Conservation (phyloP, 129 eudicot genomes). For the sunflower (Helianthus annuus) region HanXRQr2.0-SUNRISE NC_035444.2:158379553-158380052, state of each 20-base stretch:
- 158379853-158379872: conserved; percentile 53
- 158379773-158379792: conserved; percentile 14
- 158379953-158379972: conserved; percentile 98
- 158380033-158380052: background rate
- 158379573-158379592: too few relatives aligned
- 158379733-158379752: conserved; percentile 83
- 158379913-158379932: conserved; percentile 86
- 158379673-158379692: conserved; percentile 74
- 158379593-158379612: too few relatives aligned
- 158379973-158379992: conserved; percentile 92
- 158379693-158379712: conserved; percentile 80
- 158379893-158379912: conserved; percentile 65
- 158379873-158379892: conserved; percentile 95
- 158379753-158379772: background rate
- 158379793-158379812: conserved; percentile 2
- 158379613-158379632: too few relatives aligned
- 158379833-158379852: conserved; percentile 13
- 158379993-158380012: conserved; percentile 92
- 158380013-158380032: conserved; percentile 13
- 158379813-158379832: conserved; percentile 3
- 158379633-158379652: conserved; percentile 20
- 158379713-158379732: conserved; percentile 95
- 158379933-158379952: conserved; percentile 98
- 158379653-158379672: conserved; percentile 87
- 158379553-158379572: too few relatives aligned